These are phyloP conservation scores for Ambrosiella cleistominuta DNA, from an alignment of 2,329 filamentous ascomycete species.

Conservation along the genomic window DNA sequence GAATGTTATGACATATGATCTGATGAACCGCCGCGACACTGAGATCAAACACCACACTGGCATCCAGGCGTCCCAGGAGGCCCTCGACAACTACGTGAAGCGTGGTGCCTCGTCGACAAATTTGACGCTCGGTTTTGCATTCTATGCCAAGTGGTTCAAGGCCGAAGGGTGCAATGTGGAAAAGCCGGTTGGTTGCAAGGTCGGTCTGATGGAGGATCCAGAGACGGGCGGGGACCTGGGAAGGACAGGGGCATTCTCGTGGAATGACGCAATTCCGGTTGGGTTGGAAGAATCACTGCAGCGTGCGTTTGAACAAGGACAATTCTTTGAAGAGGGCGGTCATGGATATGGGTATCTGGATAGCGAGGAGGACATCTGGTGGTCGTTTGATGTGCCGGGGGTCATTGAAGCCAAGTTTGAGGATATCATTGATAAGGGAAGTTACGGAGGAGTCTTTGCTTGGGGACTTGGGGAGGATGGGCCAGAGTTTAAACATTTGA, in stretches of 20 bases:
- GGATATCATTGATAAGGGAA: constrained; percentile 35
- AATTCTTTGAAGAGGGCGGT: constrained; percentile 38
- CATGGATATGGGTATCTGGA: constrained; percentile 53
- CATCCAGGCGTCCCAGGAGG: constrained; percentile 34
- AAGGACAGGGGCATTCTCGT: constrained; percentile 42
- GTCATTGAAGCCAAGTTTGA: constrained; percentile 45
- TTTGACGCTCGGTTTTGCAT: constrained; percentile 47
- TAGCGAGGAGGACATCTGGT: constrained; percentile 39
- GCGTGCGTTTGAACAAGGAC: constrained; percentile 33
- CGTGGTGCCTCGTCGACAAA: constrained; percentile 33
- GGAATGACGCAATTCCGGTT: constrained; percentile 34
- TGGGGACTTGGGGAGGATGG: constrained; percentile 59
- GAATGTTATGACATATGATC: constrained; percentile 53
- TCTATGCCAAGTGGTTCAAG: constrained; percentile 48
- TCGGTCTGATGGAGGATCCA: constrained; percentile 39
- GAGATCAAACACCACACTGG: constrained; percentile 47
- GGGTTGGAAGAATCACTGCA: constrained; percentile 40
- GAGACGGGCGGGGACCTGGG: constrained; percentile 38
- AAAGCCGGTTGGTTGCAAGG: constrained; percentile 35
- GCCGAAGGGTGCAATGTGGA: constrained; percentile 27
- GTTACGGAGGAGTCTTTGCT: constrained; percentile 54
- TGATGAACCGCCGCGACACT: constrained; percentile 51
- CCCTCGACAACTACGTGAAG: constrained; percentile 41
- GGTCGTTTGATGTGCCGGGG: constrained; percentile 52
- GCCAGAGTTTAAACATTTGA: constrained; percentile 25